Percentiles rank a stretch among this genome's conserved stretches.
Evolutionary conservation across 306 rosid species (phyloP).

Genomic region (Pyrus bretschneideri): DNA sequence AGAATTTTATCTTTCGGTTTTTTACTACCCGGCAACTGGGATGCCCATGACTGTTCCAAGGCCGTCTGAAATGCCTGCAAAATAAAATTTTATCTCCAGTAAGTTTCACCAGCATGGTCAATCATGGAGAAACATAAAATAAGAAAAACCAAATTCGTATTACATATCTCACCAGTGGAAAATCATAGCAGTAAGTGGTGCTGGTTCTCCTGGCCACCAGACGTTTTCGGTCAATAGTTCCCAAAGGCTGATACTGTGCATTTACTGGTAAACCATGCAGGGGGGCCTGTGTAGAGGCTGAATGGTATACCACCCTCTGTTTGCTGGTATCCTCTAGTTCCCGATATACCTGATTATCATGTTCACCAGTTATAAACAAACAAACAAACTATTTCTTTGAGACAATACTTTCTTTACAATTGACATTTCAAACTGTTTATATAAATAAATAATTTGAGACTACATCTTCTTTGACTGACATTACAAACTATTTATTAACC

Average conservation of each 20-base stretch:
- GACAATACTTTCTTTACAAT: not conserved
- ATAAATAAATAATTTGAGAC: not conserved
- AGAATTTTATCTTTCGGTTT: conserved; percentile 48
- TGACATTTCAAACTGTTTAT: not conserved
- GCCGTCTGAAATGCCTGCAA: conserved; percentile 84
- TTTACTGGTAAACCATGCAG: conserved; percentile 70
- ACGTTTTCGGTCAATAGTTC: conserved; percentile 74
- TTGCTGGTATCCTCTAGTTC: conserved; percentile 58
- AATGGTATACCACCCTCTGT: conserved; percentile 60
- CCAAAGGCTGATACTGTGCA: conserved; percentile 71
- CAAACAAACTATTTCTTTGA: not conserved
- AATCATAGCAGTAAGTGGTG: conserved; percentile 97
- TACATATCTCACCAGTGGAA: conserved; percentile 74
- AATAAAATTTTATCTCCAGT: conserved; percentile 19
- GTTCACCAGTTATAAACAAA: conserved; percentile 1
- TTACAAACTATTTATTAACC: not conserved
- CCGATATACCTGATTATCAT: conserved; percentile 61
- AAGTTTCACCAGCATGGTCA: not conserved
- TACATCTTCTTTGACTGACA: not conserved
- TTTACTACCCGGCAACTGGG: conserved; percentile 38
- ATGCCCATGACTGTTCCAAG: conserved; percentile 75
- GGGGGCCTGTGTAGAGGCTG: conserved; percentile 53
- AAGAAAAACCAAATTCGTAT: conserved; percentile 2
- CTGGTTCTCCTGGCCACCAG: conserved; percentile 77
- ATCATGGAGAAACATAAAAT: not conserved